These are phyloP conservation scores for Citrullus colocynthis DNA, from an alignment of 306 rosid genomes.

Conservation along the genomic window DNA sequence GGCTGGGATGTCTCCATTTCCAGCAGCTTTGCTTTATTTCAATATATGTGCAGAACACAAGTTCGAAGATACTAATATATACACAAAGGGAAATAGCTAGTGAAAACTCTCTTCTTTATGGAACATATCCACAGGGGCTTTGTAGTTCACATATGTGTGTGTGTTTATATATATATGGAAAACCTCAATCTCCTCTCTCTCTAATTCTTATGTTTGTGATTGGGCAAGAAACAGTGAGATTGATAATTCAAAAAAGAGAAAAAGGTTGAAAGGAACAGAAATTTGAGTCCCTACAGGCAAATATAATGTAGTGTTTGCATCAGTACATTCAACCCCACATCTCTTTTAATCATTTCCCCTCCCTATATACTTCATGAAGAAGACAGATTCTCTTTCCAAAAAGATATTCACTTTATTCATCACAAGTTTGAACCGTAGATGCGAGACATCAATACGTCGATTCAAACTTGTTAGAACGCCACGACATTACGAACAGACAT, in stretches of 20 bases:
- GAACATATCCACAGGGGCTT: conserved; percentile 20
- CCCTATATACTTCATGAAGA: conserved; percentile 25
- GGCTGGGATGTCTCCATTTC: conserved; percentile 79
- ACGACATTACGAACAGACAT: conserved; percentile 24
- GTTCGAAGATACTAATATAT: conserved; percentile 3
- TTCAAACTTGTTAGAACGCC: conserved; percentile 14
- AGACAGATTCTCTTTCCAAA: conserved; percentile 22
- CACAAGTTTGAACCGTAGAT: conserved; percentile 10
- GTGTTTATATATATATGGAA: conserved; percentile 5
- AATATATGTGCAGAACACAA: conserved; percentile 8
- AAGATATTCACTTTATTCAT: conserved; percentile 19
- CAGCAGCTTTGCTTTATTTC: conserved; percentile 8
- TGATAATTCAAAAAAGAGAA: conserved; percentile 42
- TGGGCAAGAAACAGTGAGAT: conserved; percentile 60
- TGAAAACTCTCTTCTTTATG: conserved; percentile 20
- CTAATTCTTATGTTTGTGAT: conserved; percentile 61
- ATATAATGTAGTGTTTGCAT: conserved; percentile 54
- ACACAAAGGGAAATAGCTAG: conserved; percentile 13
- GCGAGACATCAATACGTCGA: conserved; percentile 23
- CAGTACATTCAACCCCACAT: conserved; percentile 39
- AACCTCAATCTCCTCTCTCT: conserved; percentile 38
- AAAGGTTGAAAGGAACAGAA: conserved; percentile 35
- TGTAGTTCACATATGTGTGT: not conserved
- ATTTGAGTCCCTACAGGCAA: conserved; percentile 53
- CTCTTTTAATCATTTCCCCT: conserved; percentile 38